phyloP scores from a whole-genome alignment of 371 early-diverging fungal genomes.

The Mucor lusitanicus region DNA sequence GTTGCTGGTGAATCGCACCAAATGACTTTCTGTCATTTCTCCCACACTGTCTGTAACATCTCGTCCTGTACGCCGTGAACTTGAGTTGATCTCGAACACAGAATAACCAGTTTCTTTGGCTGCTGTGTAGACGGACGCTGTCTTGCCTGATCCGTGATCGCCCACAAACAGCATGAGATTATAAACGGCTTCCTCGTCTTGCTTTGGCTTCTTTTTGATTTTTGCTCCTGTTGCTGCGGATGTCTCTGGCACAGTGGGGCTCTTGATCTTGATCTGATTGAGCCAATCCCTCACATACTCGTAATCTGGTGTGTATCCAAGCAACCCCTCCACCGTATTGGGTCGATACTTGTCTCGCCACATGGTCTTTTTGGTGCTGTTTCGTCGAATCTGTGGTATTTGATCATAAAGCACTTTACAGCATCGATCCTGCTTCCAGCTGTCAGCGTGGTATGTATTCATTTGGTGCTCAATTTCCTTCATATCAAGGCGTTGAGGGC shows the following conservation, averaged over 20 bases:
- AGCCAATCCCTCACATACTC: slow-evolving; percentile 28
- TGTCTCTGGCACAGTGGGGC: neutral
- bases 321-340: slow-evolving; percentile 9
- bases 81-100: slow-evolving; percentile 75
- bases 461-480: neutral
- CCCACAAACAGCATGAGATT: slow-evolving; percentile 66
- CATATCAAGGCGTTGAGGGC: neutral
- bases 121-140: slow-evolving; percentile 71
- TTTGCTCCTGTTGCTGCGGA: slow-evolving; percentile 1
- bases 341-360: slow-evolving; percentile 46
- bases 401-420: neutral
- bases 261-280: slow-evolving; percentile 21
- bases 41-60: slow-evolving; percentile 64
- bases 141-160: slow-evolving; percentile 72
- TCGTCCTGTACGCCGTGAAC: slow-evolving; percentile 68
- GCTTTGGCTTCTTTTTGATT: neutral
- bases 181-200: slow-evolving; percentile 1
- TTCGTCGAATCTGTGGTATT: neutral
- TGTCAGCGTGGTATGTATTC: neutral
- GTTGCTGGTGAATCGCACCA: slow-evolving; percentile 34
- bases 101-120: slow-evolving; percentile 72
- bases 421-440: neutral
- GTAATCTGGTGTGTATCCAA: slow-evolving; percentile 14
- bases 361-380: neutral
- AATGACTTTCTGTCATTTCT: slow-evolving; percentile 74